Evolutionary conservation across 108 stramenopile genomes (phyloP).

Genomic region (Cyclotella distinguenda): DNA sequence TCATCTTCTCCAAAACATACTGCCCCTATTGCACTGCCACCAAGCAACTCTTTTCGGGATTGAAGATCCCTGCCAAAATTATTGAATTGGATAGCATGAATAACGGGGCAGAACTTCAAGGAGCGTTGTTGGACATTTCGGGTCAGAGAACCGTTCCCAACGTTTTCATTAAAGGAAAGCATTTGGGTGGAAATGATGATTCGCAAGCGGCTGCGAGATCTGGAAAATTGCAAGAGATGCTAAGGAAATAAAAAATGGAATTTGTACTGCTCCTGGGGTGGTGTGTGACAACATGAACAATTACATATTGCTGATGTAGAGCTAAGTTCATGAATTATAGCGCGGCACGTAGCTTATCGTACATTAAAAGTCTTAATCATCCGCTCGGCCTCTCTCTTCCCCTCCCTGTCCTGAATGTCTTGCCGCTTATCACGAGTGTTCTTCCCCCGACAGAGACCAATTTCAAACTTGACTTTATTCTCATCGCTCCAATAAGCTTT

Average conservation of each 20-base stretch:
- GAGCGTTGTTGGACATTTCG: constrained; percentile 44
- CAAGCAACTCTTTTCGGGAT: constrained; percentile 55
- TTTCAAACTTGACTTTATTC: constrained; percentile 78
- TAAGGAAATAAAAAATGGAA: too few species aligned
- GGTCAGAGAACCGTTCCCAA: constrained; percentile 65
- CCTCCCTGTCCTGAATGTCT: constrained; percentile 76
- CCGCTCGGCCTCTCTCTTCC: constrained; percentile 64
- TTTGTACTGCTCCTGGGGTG: too few species aligned
- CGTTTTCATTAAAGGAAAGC: constrained; percentile 62
- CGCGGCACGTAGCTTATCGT: too few species aligned
- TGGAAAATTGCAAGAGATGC: constrained; percentile 74
- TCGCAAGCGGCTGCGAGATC: constrained; percentile 60
- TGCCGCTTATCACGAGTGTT: constrained; percentile 82
- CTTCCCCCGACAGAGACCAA: constrained; percentile 81
- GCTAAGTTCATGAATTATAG: not conserved
- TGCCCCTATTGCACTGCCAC: constrained; percentile 75
- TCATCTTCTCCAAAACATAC: constrained; percentile 69
- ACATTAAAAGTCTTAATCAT: constrained; percentile 76
- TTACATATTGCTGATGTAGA: too few species aligned
- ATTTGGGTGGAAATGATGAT: constrained; percentile 81
- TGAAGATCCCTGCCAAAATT: constrained; percentile 48
- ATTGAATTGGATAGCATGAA: constrained; percentile 64
- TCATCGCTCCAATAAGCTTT: constrained; percentile 87
- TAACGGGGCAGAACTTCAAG: constrained; percentile 62
- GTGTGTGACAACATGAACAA: too few species aligned